Conservation (phyloP, 2,329 filamentous ascomycete genomes). For the Endoconidiophora laricicola region DNA sequence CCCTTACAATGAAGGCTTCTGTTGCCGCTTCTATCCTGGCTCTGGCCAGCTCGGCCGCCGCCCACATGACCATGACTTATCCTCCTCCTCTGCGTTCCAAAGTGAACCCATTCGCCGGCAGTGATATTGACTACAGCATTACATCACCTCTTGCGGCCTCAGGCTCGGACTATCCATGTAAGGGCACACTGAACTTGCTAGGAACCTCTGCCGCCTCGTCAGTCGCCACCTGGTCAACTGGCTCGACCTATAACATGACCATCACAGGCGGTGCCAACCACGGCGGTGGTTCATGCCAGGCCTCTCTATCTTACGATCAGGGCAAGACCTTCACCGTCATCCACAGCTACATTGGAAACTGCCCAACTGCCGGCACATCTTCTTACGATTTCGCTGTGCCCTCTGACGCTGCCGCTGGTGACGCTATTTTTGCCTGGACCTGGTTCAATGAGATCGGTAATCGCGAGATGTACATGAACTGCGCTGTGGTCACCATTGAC, state of each 20-base stretch:
- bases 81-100: slow-evolving; percentile 38
- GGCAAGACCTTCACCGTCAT: slow-evolving; percentile 55
- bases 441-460: slow-evolving; percentile 66
- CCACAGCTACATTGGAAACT: slow-evolving; percentile 38
- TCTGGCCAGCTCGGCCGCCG: slow-evolving; percentile 27
- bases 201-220: slow-evolving; percentile 32
- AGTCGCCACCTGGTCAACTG: slow-evolving; percentile 45
- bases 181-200: slow-evolving; percentile 39
- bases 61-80: slow-evolving; percentile 39
- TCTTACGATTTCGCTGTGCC: slow-evolving; percentile 53
- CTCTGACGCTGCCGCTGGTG: slow-evolving; percentile 38
- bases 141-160: slow-evolving; percentile 44
- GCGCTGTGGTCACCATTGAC: slow-evolving; percentile 50
- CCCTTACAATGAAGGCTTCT: slow-evolving; percentile 26
- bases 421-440: slow-evolving; percentile 57
- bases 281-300: slow-evolving; percentile 59
- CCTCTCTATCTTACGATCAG: slow-evolving; percentile 56
- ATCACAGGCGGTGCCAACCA: slow-evolving; percentile 47
- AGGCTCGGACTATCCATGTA: slow-evolving; percentile 60
- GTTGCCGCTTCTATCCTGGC: slow-evolving; percentile 26
- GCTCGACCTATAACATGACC: slow-evolving; percentile 44
- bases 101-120: slow-evolving; percentile 30
- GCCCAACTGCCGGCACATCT: slow-evolving; percentile 28
- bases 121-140: slow-evolving; percentile 52
- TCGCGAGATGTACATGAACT: slow-evolving; percentile 80